A percentile compares a stretch with the other conserved stretches of the same genome.
phyloP scores from a whole-genome alignment of 2,329 filamentous ascomycete genomes.

The Dactylella cylindrospora region DNA sequence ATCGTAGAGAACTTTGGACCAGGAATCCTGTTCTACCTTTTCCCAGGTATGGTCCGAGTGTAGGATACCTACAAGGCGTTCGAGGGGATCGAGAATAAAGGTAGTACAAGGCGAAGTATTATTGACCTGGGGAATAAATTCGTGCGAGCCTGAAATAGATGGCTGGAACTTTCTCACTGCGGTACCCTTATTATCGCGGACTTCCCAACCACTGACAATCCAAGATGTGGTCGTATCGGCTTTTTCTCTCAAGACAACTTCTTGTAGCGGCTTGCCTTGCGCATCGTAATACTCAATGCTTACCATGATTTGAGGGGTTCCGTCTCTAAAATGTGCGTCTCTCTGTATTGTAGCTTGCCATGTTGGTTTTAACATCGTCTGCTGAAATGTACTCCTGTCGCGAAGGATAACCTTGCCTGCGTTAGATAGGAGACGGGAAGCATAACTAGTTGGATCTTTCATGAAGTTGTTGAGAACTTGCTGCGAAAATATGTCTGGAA shows the following conservation, averaged over 20 bases:
- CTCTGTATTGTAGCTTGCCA: not conserved
- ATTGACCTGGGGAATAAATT: too few relatives aligned
- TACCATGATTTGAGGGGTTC: too few relatives aligned
- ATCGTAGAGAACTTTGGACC: too few relatives aligned
- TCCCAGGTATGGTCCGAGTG: slow-evolving; percentile 46
- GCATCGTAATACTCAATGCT: too few relatives aligned
- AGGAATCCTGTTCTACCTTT: slow-evolving; percentile 24
- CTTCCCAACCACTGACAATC: slow-evolving; percentile 45
- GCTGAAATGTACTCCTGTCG: too few relatives aligned
- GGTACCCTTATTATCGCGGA: slow-evolving; percentile 48
- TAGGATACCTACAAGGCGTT: slow-evolving; percentile 37
- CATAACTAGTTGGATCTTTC: not conserved
- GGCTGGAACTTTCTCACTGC: slow-evolving; percentile 45
- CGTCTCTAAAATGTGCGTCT: not conserved
- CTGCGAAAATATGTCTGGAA: not conserved
- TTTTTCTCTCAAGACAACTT: too few relatives aligned
- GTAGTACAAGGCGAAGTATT: too few relatives aligned
- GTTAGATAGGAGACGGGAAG: too few relatives aligned
- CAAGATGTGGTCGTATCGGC: too few relatives aligned
- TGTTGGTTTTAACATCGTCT: too few relatives aligned
- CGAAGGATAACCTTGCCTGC: too few relatives aligned
- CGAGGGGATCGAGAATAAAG: slow-evolving; percentile 38
- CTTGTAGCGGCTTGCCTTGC: too few relatives aligned
- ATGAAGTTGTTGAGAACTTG: not conserved
- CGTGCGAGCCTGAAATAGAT: slow-evolving; percentile 44